Evolutionary conservation across 495 filamentous ascomycete genomes (phyloP), one percentile per base, ranked within the genome.

Genomic region (Trichoderma erinaceum): DNA sequence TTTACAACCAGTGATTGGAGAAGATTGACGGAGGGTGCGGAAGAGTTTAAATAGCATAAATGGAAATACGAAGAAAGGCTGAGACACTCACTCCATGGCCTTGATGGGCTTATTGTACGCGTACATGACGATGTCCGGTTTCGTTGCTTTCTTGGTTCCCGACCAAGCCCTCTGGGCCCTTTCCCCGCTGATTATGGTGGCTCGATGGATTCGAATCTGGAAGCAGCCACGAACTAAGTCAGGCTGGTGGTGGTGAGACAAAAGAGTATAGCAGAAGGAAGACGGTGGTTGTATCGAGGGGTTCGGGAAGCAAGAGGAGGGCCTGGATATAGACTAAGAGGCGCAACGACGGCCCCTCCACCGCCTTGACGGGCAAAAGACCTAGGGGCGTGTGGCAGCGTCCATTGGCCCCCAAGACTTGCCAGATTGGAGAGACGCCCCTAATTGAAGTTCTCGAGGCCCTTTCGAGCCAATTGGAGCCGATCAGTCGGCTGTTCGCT

Each of bases 61-160:
- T 13, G 35, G 13, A 11, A 41, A 41, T 13, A 13, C 18, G 13
- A 64, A 64, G 29, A 27, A 64, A 38, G 21, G 3, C 63, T 16
- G 35, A 32, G 56, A 32, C 23, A 50, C 65, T 66, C 65, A 66
- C 65, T 66, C 65, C 65, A 66, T 48, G 41, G 65, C 21, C 65
- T 32, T 44, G 8, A 66, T 50, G 43, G 65, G 65, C 65, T 66
- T 66, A 29, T 66, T 66, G 44, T 66, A 66, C 65, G n/a, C 65
- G 65, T 66, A 66, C 64, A 66, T 66, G 64, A 10, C 38, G 63
- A 58, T 25, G 50, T 58, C 50, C 50, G 50, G 29, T 18, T 10
- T 61, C 56, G 56, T 61, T 32, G 56, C 56, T 32, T 61, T 21
- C 13, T 48, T 23, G 56, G 27, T 12, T 61, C n/a, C 50, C 50